Percentiles rank a stretch among this genome's conserved stretches.
Evolutionary conservation across 2,329 filamentous ascomycete genomes (phyloP).

Genomic region (Penicillium sp.): DNA sequence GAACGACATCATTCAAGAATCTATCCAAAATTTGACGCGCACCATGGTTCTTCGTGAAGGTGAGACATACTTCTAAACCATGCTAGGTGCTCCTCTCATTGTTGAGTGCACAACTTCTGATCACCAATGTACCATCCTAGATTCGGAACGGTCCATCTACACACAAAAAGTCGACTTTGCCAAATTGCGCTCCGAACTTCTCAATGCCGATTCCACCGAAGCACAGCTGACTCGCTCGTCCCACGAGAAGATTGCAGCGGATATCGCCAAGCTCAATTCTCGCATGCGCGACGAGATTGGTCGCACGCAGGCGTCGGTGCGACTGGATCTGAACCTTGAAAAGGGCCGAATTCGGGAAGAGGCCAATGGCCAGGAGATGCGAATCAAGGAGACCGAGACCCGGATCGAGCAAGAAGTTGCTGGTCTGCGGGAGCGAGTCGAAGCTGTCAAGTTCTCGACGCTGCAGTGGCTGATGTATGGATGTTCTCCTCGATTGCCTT

Average conservation of each 20-base stretch:
- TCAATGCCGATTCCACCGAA: conserved; percentile 88
- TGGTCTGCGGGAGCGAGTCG: conserved; percentile 79
- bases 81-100: not conserved
- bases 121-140: conserved; percentile 19
- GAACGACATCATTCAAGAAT: conserved; percentile 95
- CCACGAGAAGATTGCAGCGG: conserved; percentile 88
- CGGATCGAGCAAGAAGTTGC: conserved; percentile 98
- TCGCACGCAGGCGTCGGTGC: conserved; percentile 84
- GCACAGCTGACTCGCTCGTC: conserved; percentile 78
- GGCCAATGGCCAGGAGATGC: conserved; percentile 91
- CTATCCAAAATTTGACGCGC: conserved; percentile 92
- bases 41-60: conserved; percentile 98
- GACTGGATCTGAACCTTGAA: conserved; percentile 89
- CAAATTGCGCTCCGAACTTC: conserved; percentile 88
- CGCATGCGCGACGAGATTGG: conserved; percentile 89
- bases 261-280: conserved; percentile 87
- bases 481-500: not conserved
- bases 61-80: not conserved
- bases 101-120: not conserved
- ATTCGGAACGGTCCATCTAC: conserved; percentile 52
- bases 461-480: conserved; percentile 97
- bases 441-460: conserved; percentile 96
- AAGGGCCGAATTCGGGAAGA: conserved; percentile 96
- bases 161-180: conserved; percentile 95
- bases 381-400: conserved; percentile 97